These are phyloP conservation scores for Aspergillus neoniger DNA, from an alignment of 2,329 filamentous ascomycete genomes.

Conservation along the genomic window DNA sequence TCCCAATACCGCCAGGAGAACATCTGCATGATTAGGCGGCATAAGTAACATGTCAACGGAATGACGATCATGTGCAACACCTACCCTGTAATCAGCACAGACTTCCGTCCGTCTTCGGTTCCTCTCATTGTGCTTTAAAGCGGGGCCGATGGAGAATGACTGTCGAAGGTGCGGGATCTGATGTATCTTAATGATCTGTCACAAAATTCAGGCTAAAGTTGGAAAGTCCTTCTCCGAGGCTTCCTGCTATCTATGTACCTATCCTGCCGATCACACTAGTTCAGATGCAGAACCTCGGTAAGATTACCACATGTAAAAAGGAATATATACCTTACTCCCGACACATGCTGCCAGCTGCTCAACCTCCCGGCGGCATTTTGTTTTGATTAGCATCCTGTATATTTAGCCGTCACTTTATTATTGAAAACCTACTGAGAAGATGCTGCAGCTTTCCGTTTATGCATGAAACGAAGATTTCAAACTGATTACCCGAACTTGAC, in stretches of 20 bases:
- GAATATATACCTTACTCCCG: not conserved
- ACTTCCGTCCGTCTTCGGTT: conserved; percentile 36
- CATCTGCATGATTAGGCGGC: conserved; percentile 23
- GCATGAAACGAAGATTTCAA: no score
- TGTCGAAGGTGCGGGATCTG: not conserved
- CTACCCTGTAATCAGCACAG: conserved; percentile 47
- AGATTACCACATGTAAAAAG: not conserved
- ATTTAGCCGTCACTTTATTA: no score
- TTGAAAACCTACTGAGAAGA: no score
- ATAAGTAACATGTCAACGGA: not conserved
- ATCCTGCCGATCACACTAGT: not conserved
- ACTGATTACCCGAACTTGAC: no score
- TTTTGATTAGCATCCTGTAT: no score
- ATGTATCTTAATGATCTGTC: no score
- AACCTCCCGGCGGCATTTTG: no score
- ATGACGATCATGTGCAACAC: conserved; percentile 9
- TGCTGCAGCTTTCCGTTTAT: no score
- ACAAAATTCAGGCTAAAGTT: not conserved
- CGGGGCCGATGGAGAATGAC: not conserved
- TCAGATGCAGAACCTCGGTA: not conserved
- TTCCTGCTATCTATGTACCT: not conserved
- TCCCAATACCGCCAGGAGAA: conserved; percentile 58
- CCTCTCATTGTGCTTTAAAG: conserved; percentile 24
- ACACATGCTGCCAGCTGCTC: not conserved
- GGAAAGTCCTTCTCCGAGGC: not conserved